These are phyloP conservation scores for Diutina catenulata DNA, from an alignment of 1,139 yeast species.

Conservation along the genomic window DNA sequence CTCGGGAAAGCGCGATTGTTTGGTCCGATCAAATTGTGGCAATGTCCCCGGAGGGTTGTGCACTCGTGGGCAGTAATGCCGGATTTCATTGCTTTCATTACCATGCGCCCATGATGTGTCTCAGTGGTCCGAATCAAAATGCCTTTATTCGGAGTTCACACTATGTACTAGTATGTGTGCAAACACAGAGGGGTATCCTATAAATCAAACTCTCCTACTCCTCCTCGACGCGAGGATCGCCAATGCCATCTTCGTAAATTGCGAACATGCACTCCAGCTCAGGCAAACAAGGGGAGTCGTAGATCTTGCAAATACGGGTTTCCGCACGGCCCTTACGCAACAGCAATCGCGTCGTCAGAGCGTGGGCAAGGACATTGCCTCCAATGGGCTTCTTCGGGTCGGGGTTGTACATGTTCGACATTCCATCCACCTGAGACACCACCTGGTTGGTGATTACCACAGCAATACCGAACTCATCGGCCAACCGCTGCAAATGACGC, in stretches of 20 bases:
- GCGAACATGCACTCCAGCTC: conserved; percentile 94
- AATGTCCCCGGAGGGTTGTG: too few relatives aligned
- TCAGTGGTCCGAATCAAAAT: too few relatives aligned
- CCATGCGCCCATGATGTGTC: too few relatives aligned
- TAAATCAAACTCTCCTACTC: conserved; percentile 13
- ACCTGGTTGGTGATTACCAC: conserved; percentile 98
- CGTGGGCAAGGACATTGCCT: conserved; percentile 95
- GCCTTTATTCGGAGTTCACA: too few relatives aligned
- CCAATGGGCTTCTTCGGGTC: conserved; percentile 99
- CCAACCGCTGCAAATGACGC: conserved; percentile 83
- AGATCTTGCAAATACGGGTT: conserved; percentile 85
- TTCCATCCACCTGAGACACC: conserved; percentile 96
- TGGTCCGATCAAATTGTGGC: too few relatives aligned
- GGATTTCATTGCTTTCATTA: too few relatives aligned
- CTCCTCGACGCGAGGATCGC: conserved; percentile 85
- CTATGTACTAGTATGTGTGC: too few relatives aligned
- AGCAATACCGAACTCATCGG: conserved; percentile 97
- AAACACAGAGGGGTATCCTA: too few relatives aligned
- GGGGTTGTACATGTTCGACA: conserved; percentile 70
- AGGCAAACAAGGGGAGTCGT: conserved; percentile 92
- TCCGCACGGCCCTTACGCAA: conserved; percentile 87
- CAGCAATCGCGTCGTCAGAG: conserved; percentile 85
- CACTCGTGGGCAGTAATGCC: too few relatives aligned
- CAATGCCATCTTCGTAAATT: conserved; percentile 92
- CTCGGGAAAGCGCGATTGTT: too few relatives aligned